These are phyloP conservation scores for Pueraria montana DNA, from an alignment of 306 rosid species.

Conservation along the genomic window DNA sequence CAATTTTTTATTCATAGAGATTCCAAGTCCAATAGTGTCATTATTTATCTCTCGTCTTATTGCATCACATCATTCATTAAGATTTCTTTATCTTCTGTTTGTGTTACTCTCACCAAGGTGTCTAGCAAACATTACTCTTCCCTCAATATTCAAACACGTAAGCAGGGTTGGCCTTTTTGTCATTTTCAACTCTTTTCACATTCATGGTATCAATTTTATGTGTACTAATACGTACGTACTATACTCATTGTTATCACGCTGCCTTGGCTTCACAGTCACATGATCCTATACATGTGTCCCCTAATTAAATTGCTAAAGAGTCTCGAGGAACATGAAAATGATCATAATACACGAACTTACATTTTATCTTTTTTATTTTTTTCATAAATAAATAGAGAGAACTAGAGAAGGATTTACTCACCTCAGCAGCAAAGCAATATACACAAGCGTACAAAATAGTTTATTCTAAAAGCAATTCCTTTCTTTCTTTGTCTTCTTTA, in stretches of 20 bases:
- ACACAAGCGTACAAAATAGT: constrained; percentile 64
- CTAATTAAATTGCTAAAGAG: constrained; percentile 39
- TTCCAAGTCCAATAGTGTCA: background rate
- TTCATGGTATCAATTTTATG: background rate
- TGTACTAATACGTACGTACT: background rate
- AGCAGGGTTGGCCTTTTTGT: constrained; percentile 31
- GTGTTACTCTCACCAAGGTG: background rate
- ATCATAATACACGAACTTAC: constrained; percentile 17
- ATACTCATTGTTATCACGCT: background rate
- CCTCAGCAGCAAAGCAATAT: constrained; percentile 54
- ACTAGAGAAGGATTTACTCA: constrained; percentile 39
- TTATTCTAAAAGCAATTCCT: constrained; percentile 53
- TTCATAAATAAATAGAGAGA: background rate
- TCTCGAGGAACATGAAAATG: constrained; percentile 23
- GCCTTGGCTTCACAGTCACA: constrained; percentile 50
- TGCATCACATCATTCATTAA: background rate
- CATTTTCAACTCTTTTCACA: constrained; percentile 19
- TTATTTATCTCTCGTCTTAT: background rate
- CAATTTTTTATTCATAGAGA: background rate
- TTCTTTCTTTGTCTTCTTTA: constrained; percentile 48
- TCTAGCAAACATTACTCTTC: background rate
- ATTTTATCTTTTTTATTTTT: background rate
- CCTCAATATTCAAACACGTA: constrained; percentile 13
- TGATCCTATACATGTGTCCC: constrained; percentile 58
- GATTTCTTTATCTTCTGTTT: background rate